Evolutionary conservation across 176 grass and related monocot species (phyloP).

Genomic region (Panicum miliaceum): DNA sequence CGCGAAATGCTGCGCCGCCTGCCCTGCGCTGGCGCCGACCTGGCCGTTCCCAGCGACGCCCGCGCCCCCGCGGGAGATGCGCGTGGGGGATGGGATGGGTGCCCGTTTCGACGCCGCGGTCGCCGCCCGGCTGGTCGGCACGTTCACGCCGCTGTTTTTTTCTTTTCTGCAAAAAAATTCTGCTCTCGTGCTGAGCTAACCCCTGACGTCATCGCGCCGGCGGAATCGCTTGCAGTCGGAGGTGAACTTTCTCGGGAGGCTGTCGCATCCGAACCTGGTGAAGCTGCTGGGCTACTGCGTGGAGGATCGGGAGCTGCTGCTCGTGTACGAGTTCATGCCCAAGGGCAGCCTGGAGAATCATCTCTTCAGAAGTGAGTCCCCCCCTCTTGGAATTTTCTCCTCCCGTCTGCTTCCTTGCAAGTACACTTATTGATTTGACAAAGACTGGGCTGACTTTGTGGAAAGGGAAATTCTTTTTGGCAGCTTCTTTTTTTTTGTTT

Average conservation of each 20-base stretch:
- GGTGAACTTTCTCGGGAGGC: constrained; percentile 75
- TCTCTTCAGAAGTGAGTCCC: constrained; percentile 81
- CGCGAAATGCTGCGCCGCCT: not conserved
- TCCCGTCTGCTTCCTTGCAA: constrained; percentile 10
- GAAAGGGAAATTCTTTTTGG: not conserved
- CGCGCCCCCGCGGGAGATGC: not conserved
- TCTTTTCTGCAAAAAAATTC: too few species aligned
- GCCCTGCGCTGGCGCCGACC: not conserved
- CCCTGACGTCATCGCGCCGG: not conserved
- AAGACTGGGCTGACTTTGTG: constrained; percentile 1
- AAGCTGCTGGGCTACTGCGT: constrained; percentile 76
- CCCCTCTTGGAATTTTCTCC: not conserved
- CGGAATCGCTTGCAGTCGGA: constrained; percentile 48
- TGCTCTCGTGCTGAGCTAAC: not conserved
- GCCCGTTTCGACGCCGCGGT: not conserved
- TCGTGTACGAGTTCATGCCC: constrained; percentile 85
- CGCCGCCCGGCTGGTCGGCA: not conserved
- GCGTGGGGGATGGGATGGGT: not conserved
- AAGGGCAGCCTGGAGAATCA: constrained; percentile 79
- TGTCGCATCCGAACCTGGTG: constrained; percentile 82
- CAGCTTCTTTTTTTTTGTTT: too few species aligned
- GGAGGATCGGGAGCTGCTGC: constrained; percentile 73
- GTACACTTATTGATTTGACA: constrained; percentile 10
- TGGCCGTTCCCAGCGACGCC: not conserved
- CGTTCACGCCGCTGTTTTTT: not conserved